Base-by-base conservation (phyloP, 495 filamentous ascomycete species). In the Podospora bellae-mahoneyi region DNA sequence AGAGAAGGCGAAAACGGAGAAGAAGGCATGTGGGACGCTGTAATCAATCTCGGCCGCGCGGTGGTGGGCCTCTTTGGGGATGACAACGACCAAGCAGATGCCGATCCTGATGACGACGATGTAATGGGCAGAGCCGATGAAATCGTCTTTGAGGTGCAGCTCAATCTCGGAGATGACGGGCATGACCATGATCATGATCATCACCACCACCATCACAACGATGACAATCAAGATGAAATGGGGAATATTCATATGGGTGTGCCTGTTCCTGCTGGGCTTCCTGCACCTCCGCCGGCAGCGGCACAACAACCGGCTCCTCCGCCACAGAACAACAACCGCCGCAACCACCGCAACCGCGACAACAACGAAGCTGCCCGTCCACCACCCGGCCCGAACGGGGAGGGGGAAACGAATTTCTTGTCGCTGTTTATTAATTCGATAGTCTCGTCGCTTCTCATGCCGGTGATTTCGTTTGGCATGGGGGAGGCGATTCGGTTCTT, bases 401-500 rank as follows among this genome's bases (percentile, higher is more conserved):
- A 72, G 5, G 63, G 58, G 30, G 68, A 73, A 48, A 18, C 68
- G 74, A 58, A 48, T 73, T 70, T 66, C 61, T 39, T 78, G 2
- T 30, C 63, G 10, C 39, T 64, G 34, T 34, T 77, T 5, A 68
- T 76, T 16, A 82, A 81, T 72, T 73, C 74, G 69, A 64, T 82
- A 13, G 74, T 77, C 66, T 78, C 78, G 1, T 76, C 81, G 1
- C 74, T 84, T 5, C 71, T 82, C 10, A 74, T 77, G 63, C 82
- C 82, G 6, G 74, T 72, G 23, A 75, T 83, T 55, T 81, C 78
- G 16, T 83, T 74, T 70, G 77, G 85, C 16, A 84, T 91, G 78
- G 92, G 92, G 64, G 88, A 90, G 64, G 72, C 92, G 1, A 77
- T 96, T 66, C 86, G 89, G 65, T 73, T 82, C 44, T 69, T 82